A percentile compares a stretch with the other conserved stretches of the same genome.
phyloP scores from a whole-genome alignment of 169 alveolate genomes.

The Cystoisospora suis region DNA sequence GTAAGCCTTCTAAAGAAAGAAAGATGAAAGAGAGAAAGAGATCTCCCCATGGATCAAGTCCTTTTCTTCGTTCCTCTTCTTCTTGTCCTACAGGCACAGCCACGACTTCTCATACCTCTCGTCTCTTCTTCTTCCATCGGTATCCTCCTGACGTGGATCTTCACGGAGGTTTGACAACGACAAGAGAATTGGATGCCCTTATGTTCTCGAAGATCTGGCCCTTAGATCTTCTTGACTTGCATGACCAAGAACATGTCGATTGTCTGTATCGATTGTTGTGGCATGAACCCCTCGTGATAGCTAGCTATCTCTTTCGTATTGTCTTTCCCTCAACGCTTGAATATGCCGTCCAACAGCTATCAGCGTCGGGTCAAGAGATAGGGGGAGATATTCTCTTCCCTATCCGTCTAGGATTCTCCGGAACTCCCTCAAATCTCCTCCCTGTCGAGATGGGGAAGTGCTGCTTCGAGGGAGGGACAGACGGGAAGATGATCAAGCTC shows the following conservation, averaged over 20 bases:
- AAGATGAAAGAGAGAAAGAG: too few species aligned
- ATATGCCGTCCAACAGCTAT: conserved; percentile 84
- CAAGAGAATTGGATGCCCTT: conserved; percentile 18
- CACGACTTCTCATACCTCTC: too few species aligned
- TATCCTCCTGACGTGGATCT: conserved; percentile 82
- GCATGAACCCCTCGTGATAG: conserved; percentile 79
- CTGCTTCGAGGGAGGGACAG: conserved; percentile 87
- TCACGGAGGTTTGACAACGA: not conserved
- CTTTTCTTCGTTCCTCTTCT: too few species aligned
- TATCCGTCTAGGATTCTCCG: conserved; percentile 90
- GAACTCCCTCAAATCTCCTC: conserved; percentile 91
- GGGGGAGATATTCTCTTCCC: conserved; percentile 87
- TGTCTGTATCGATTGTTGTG: conserved; percentile 72
- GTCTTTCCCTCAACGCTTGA: conserved; percentile 85
- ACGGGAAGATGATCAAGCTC: conserved; percentile 83
- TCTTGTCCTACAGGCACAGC: too few species aligned
- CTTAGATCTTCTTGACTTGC: conserved; percentile 81
- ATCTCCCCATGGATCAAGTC: too few species aligned
- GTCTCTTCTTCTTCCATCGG: conserved; percentile 54
- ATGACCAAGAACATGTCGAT: conserved; percentile 81
- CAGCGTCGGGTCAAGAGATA: conserved; percentile 89
- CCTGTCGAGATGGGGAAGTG: conserved; percentile 89
- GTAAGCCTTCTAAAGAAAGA: too few species aligned
- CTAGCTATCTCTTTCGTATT: conserved; percentile 77
- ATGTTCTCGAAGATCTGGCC: conserved; percentile 69